Conservation (phyloP, 495 filamentous ascomycete species). For the Xylaria grammica region DNA sequence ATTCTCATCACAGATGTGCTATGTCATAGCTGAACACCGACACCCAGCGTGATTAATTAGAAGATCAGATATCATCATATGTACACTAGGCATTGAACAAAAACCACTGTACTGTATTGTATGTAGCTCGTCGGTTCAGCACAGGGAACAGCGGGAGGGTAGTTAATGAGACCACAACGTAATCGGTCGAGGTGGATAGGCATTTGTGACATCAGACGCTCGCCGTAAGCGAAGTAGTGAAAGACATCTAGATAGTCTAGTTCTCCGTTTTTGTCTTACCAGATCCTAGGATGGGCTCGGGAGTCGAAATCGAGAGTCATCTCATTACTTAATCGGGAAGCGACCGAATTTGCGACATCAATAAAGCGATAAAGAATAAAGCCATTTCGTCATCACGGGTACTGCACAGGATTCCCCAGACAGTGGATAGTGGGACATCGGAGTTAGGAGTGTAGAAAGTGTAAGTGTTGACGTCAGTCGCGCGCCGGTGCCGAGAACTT, state of each 20-base stretch:
- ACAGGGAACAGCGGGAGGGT: not conserved
- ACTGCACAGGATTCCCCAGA: constrained; percentile 1
- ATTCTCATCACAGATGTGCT: not conserved
- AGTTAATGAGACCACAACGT: not conserved
- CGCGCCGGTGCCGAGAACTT: not conserved
- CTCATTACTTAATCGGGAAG: constrained; percentile 9
- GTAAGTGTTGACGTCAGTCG: constrained; percentile 14
- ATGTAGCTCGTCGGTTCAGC: not conserved
- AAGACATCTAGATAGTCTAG: not conserved
- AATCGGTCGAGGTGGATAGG: not conserved
- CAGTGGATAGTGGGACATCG: not conserved
- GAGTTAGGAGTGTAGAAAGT: not conserved
- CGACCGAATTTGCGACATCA: not conserved
- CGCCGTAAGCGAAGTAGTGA: not conserved
- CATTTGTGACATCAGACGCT: constrained; percentile 15
- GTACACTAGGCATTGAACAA: not conserved
- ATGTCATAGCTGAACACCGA: constrained; percentile 11
- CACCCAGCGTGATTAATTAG: not conserved
- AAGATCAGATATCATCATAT: not conserved
- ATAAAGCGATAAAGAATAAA: too few species aligned
- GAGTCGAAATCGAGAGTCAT: not conserved
- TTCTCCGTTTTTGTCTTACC: not conserved
- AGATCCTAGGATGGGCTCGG: too few species aligned
- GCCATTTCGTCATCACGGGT: not conserved
- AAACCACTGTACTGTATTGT: not conserved